These are phyloP conservation scores for Daucus carota DNA, from an alignment of 129 eudicot species.

Conservation along the genomic window DH1_v3.0 NC_030388.2:4268001-4268500, in stretches of 20 bases:
- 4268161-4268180: constrained; percentile 36
- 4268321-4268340: constrained; percentile 84
- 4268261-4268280: constrained; percentile 81
- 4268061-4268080: constrained; percentile 56
- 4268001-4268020: constrained; percentile 76
- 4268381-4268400: constrained; percentile 1
- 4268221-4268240: constrained; percentile 37
- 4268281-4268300: constrained; percentile 88
- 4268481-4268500: constrained; percentile 42
- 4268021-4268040: constrained; percentile 73
- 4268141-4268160: constrained; percentile 77
- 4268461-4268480: neutral
- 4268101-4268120: constrained; percentile 75
- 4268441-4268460: neutral
- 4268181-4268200: neutral
- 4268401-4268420: neutral
- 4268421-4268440: neutral
- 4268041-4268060: constrained; percentile 66
- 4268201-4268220: neutral
- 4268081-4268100: constrained; percentile 57
- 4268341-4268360: constrained; percentile 85
- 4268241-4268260: constrained; percentile 88
- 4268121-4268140: constrained; percentile 63
- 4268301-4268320: constrained; percentile 86
- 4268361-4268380: constrained; percentile 75